phyloP scores from a whole-genome alignment of 2,329 filamentous ascomycete species.

The Aspergillus pseudoglaucus region DNA sequence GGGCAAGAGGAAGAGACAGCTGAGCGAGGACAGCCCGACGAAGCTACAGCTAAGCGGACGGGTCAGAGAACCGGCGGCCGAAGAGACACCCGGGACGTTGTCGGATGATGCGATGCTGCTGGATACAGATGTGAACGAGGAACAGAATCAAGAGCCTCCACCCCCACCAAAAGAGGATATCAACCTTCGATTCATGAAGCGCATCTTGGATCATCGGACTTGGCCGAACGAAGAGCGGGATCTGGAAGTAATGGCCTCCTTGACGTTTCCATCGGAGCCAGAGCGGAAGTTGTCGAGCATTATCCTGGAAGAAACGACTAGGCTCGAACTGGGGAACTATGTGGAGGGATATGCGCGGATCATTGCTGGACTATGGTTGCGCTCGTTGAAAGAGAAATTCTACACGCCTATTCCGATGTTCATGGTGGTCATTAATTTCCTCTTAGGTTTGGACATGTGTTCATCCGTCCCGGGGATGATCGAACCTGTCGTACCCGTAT shows the following conservation, averaged over 20 bases:
- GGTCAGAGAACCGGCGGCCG: slow-evolving; percentile 14
- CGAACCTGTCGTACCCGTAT: slow-evolving; percentile 30
- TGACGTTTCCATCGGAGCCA: slow-evolving; percentile 49
- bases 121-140: slow-evolving; percentile 5
- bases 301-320: slow-evolving; percentile 46
- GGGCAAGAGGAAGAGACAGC: slow-evolving; percentile 53
- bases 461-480: slow-evolving; percentile 32
- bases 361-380: slow-evolving; percentile 51
- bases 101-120: slow-evolving; percentile 13
- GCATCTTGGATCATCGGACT: slow-evolving; percentile 51
- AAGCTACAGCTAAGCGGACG: slow-evolving; percentile 37
- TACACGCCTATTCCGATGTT: slow-evolving; percentile 39
- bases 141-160: slow-evolving; percentile 20
- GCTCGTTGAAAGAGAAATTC: slow-evolving; percentile 49
- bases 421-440: slow-evolving; percentile 34
- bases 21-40: slow-evolving; percentile 48
- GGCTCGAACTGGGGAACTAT: slow-evolving; percentile 39
- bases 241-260: slow-evolving; percentile 48
- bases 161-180: slow-evolving; percentile 17
- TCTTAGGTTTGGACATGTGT: slow-evolving; percentile 34
- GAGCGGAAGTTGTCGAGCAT: slow-evolving; percentile 46
- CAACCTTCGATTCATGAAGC: slow-evolving; percentile 43
- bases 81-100: slow-evolving; percentile 22
- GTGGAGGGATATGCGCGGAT: slow-evolving; percentile 44
- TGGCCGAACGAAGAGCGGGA: slow-evolving; percentile 43